Evolutionary conservation across 768 basidiomycete genomes (phyloP).

Genomic region (Tricholoma saponaceum): DNA sequence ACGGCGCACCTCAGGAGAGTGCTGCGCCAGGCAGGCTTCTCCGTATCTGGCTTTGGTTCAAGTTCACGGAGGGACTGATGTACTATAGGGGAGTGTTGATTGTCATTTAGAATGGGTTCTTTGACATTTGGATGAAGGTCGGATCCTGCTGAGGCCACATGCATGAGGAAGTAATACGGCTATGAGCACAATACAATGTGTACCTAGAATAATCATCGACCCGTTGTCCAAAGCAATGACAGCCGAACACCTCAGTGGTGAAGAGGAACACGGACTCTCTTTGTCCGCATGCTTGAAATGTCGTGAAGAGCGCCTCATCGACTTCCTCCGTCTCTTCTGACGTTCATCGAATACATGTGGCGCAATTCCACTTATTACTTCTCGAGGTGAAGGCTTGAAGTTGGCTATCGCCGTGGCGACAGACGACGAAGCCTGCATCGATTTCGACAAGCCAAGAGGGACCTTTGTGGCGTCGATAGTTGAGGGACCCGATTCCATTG

Average conservation of each 20-base stretch:
- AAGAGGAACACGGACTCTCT: conserved; percentile 23
- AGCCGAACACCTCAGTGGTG: conserved; percentile 30
- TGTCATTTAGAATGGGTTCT: not conserved
- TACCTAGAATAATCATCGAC: conserved; percentile 28
- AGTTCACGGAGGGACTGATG: conserved; percentile 4
- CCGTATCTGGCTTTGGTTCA: conserved; percentile 9
- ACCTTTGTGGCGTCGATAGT: not conserved
- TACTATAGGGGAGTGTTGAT: not conserved
- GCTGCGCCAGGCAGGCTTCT: conserved; percentile 11
- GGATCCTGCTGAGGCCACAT: conserved; percentile 6
- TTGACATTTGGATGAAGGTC: conserved; percentile 7
- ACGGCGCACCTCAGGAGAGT: conserved; percentile 15
- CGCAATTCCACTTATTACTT: conserved; percentile 41
- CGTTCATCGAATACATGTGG: conserved; percentile 43
- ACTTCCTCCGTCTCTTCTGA: conserved; percentile 23
- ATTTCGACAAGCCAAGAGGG: conserved; percentile 6
- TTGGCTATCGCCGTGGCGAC: conserved; percentile 32
- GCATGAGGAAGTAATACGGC: not conserved
- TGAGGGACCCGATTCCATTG: not conserved
- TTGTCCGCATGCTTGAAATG: conserved; percentile 10
- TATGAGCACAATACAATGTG: not conserved
- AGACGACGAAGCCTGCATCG: not conserved
- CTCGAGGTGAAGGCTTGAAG: conserved; percentile 36
- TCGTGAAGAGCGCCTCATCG: conserved; percentile 11
- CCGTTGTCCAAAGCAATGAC: conserved; percentile 31